Evolutionary conservation across 2,329 filamentous ascomycete genomes (phyloP).

Genomic region (Colletotrichum chrysophilum): DNA sequence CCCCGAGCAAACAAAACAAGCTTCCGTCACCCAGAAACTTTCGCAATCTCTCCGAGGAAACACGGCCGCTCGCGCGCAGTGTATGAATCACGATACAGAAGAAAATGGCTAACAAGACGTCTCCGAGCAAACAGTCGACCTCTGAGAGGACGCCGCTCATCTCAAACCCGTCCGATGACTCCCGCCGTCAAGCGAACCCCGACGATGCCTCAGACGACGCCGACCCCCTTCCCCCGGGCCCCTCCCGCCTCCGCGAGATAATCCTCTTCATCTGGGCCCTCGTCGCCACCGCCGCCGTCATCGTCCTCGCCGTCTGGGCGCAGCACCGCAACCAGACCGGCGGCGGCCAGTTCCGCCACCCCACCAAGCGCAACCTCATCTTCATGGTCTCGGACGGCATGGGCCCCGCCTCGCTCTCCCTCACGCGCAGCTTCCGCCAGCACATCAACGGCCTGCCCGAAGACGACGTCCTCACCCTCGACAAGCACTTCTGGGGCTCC

Average conservation of each 20-base stretch:
- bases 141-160: slow-evolving; percentile 51
- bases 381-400: slow-evolving; percentile 99
- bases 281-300: slow-evolving; percentile 77
- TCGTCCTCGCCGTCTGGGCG: slow-evolving; percentile 78
- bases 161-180: slow-evolving; percentile 26
- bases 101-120: slow-evolving; percentile 6
- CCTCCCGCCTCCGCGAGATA: slow-evolving; percentile 67
- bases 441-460: slow-evolving; percentile 74
- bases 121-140: slow-evolving; percentile 42
- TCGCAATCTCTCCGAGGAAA: neutral
- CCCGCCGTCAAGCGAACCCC: slow-evolving; percentile 20
- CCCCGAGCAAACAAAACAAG: neutral
- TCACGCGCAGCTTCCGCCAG: slow-evolving; percentile 89
- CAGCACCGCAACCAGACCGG: slow-evolving; percentile 70
- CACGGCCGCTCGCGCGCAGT: neutral
- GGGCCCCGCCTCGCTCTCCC: slow-evolving; percentile 87
- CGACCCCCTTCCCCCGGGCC: slow-evolving; percentile 23
- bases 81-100: neutral
- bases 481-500: slow-evolving; percentile 88
- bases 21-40: neutral
- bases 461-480: slow-evolving; percentile 78
- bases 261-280: slow-evolving; percentile 84
- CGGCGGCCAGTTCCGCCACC: slow-evolving; percentile 26
- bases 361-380: slow-evolving; percentile 83
- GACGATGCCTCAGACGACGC: slow-evolving; percentile 28